phyloP scores from a whole-genome alignment of 75 land plant species.

The Larix kaempferi region DNA sequence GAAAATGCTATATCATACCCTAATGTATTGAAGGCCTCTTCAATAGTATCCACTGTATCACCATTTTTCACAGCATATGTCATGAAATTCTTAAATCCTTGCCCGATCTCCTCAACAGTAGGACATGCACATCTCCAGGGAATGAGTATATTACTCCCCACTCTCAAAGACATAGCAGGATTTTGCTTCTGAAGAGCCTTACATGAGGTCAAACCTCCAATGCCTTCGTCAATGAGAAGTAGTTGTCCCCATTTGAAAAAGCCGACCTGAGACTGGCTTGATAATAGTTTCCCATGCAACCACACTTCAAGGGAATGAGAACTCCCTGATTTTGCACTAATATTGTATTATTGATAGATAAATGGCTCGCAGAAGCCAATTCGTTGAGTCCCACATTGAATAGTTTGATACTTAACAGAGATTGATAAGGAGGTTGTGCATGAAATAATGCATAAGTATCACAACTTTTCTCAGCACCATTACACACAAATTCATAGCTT shows the following conservation, averaged over 20 bases:
- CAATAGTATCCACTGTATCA: constrained; percentile 16
- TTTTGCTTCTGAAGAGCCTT: constrained; percentile 29
- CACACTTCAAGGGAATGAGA: constrained; percentile 56
- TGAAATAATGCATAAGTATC: constrained; percentile 30
- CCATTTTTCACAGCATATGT: constrained; percentile 20
- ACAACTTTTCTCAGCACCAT: constrained; percentile 14
- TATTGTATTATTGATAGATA: constrained; percentile 13
- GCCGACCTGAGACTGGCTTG: constrained; percentile 39
- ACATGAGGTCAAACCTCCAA: constrained; percentile 19
- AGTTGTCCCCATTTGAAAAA: constrained; percentile 49
- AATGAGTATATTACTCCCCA: constrained; percentile 12
- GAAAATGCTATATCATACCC: constrained; percentile 10
- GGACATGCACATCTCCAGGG: constrained; percentile 49
- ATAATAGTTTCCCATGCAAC: constrained; percentile 42
- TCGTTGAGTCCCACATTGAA: constrained; percentile 30
- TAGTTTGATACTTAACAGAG: constrained; percentile 27
- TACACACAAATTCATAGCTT: constrained; percentile 1
- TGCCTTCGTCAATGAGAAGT: constrained; percentile 16
- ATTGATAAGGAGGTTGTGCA: constrained; percentile 24
- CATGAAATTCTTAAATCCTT: constrained; percentile 19
- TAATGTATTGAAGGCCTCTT: constrained; percentile 9
- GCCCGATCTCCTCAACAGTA: constrained; percentile 17
- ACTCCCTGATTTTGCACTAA: constrained; percentile 38
- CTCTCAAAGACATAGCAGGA: constrained; percentile 6
- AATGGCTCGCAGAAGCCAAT: constrained; percentile 31